Percentiles rank a stretch among this genome's conserved stretches.
Evolutionary conservation across 495 filamentous ascomycete species (phyloP).

Genomic region (Neurospora sp.): DNA sequence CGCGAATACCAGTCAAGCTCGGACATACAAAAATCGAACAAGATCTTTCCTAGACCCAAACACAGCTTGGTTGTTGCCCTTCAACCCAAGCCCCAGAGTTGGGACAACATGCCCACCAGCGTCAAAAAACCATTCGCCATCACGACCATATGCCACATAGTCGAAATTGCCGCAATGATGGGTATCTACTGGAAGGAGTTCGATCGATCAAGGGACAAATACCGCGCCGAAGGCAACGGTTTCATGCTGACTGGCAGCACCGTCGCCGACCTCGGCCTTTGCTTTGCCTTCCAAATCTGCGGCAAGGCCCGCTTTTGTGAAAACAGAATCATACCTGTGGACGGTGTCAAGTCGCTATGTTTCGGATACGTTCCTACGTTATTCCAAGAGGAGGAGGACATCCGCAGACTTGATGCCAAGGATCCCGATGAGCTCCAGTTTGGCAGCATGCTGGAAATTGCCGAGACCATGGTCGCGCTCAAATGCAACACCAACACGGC

Average conservation of each 20-base stretch:
- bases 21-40: too few species aligned
- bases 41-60: too few species aligned
- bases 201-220: slow-evolving; percentile 30
- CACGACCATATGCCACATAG: slow-evolving; percentile 38
- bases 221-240: slow-evolving; percentile 43
- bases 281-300: slow-evolving; percentile 35
- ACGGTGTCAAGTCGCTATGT: slow-evolving; percentile 36
- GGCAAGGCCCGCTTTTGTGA: slow-evolving; percentile 33
- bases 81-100: slow-evolving; percentile 37
- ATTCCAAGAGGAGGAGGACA: slow-evolving; percentile 25
- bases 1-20: not conserved
- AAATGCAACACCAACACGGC: slow-evolving; percentile 34
- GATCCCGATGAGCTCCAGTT: slow-evolving; percentile 26
- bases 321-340: slow-evolving; percentile 34
- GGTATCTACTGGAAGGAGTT: slow-evolving; percentile 44
- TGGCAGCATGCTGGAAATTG: slow-evolving; percentile 29
- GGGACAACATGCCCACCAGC: slow-evolving; percentile 39
- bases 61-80: slow-evolving; percentile 29
- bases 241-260: slow-evolving; percentile 35
- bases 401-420: slow-evolving; percentile 22
- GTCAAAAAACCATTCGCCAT: slow-evolving; percentile 42
- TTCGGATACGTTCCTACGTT: slow-evolving; percentile 40
- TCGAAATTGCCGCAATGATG: slow-evolving; percentile 41
- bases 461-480: slow-evolving; percentile 34
- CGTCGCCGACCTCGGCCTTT: slow-evolving; percentile 34